Conservation (phyloP, 768 basidiomycete genomes). For the Termitomyces sp. region DNA sequence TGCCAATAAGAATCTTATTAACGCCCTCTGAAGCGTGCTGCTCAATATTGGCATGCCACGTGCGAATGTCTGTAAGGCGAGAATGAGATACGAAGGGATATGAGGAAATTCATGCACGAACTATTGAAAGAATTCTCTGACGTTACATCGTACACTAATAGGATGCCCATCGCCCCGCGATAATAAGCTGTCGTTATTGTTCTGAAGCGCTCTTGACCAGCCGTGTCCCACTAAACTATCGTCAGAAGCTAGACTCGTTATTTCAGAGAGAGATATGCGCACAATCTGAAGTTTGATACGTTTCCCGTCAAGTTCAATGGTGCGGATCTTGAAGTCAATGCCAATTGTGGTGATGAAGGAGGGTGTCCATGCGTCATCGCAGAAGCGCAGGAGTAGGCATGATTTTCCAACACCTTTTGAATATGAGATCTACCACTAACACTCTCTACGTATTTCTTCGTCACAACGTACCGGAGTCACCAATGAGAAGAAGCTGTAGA, state of each 20-base stretch:
- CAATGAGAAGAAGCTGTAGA: conserved; percentile 82
- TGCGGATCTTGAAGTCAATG: conserved; percentile 99
- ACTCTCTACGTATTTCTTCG: background rate
- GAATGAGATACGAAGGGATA: background rate
- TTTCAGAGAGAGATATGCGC: conserved; percentile 22
- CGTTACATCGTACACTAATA: conserved; percentile 97
- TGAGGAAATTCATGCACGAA: conserved; percentile 33
- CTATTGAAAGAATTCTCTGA: conserved; percentile 95
- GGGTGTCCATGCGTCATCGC: conserved; percentile 99
- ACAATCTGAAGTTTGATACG: conserved; percentile 99
- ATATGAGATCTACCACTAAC: conserved; percentile 2
- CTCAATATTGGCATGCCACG: conserved; percentile 97
- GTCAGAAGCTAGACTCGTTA: background rate
- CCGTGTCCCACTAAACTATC: conserved; percentile 86
- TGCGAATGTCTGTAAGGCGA: conserved; percentile 75
- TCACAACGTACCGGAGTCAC: conserved; percentile 73
- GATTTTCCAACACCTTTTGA: conserved; percentile 91
- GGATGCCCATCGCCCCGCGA: conserved; percentile 97
- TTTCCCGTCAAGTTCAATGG: conserved; percentile 97
- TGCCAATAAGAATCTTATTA: conserved; percentile 98
- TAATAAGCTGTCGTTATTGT: conserved; percentile 99
- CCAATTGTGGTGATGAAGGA: conserved; percentile 99
- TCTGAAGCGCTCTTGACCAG: conserved; percentile 97
- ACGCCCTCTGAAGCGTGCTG: conserved; percentile 98
- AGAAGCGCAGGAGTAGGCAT: conserved; percentile 92